Evolutionary conservation across 2,329 filamentous ascomycete genomes (phyloP).

Genomic region (Xylariales sp.): DNA sequence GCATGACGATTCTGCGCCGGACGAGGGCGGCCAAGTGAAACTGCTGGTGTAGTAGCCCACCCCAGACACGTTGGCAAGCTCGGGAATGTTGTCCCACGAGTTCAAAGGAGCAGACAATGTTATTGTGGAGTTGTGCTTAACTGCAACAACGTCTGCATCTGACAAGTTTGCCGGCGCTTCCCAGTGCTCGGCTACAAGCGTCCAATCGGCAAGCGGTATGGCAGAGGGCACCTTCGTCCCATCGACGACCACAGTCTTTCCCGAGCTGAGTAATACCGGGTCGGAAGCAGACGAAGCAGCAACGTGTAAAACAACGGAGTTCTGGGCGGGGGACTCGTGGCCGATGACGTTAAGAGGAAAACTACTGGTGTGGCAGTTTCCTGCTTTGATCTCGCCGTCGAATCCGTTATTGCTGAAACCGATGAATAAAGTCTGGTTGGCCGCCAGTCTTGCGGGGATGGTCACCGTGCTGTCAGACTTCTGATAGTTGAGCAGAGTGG

Average conservation of each 20-base stretch:
- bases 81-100: neutral
- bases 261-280: too few relatives aligned
- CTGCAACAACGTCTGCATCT: neutral
- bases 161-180: neutral
- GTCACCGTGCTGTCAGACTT: neutral
- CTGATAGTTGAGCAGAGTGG: neutral
- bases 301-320: neutral
- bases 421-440: neutral
- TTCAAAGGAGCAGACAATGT: neutral
- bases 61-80: neutral
- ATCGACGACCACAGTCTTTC: neutral
- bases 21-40: neutral
- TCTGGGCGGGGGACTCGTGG: neutral
- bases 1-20: neutral
- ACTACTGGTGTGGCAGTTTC: neutral
- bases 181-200: neutral
- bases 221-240: neutral
- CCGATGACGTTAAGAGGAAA: neutral
- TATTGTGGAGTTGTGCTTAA: neutral
- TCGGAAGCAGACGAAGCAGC: too few relatives aligned
- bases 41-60: neutral
- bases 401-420: neutral
- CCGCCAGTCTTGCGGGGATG: neutral
- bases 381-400: neutral
- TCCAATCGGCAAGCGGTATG: neutral